These are phyloP conservation scores for Trypanosoma platydactyli DNA, from an alignment of 208 protist species.

Conservation along the genomic window DNA sequence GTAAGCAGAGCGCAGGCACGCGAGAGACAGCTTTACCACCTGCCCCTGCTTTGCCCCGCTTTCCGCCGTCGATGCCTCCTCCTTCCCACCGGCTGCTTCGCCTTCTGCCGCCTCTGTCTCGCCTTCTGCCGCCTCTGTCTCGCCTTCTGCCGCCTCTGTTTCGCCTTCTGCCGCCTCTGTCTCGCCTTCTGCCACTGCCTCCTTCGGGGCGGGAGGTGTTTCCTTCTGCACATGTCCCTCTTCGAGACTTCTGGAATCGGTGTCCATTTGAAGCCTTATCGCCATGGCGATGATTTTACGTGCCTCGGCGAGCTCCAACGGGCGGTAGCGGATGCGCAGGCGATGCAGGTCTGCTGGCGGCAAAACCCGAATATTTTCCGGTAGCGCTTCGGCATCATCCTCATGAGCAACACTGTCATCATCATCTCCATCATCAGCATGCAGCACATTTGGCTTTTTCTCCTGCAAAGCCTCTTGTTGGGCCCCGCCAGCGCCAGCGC, in stretches of 20 bases:
- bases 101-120: no score
- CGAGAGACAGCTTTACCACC: conserved; percentile 28
- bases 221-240: conserved; percentile 10
- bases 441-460: background rate
- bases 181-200: background rate
- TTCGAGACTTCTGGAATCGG: conserved; percentile 13
- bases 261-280: conserved; percentile 39
- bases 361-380: conserved; percentile 20
- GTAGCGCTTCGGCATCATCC: conserved; percentile 1
- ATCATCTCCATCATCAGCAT: background rate
- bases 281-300: conserved; percentile 50
- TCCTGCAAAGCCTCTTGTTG: background rate
- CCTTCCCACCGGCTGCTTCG: no score
- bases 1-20: conserved; percentile 45
- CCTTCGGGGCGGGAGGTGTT: no score
- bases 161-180: background rate
- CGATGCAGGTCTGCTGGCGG: conserved; percentile 67
- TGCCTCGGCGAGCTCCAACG: conserved; percentile 48
- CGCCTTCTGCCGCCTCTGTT: background rate
- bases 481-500: background rate
- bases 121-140: no score
- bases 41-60: background rate
- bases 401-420: background rate
- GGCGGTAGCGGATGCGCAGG: conserved; percentile 57
- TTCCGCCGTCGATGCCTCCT: no score